Conservation (phyloP, 352 stramenopile genomes). For the Globisporangium canariense region DNA sequence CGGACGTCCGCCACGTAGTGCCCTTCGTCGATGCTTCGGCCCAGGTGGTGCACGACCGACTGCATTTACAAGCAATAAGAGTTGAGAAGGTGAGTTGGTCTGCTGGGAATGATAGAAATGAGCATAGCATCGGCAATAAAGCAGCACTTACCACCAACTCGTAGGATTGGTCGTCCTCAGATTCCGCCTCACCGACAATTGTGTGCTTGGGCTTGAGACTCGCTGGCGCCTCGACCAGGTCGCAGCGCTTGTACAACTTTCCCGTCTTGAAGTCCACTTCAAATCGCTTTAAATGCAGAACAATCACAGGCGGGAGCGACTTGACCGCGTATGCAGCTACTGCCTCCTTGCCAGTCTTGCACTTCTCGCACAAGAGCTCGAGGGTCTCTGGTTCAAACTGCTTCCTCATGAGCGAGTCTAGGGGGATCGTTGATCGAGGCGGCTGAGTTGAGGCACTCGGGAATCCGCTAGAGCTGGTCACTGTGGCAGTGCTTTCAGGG, state of each 20-base stretch:
- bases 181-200: conserved; percentile 29
- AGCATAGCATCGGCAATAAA: neutral
- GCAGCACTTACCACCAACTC: conserved; percentile 41
- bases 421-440: conserved; percentile 30
- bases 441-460: neutral
- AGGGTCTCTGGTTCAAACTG: conserved; percentile 79
- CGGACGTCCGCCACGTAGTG: conserved; percentile 85
- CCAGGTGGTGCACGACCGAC: conserved; percentile 83
- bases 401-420: conserved; percentile 64
- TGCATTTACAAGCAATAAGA: conserved; percentile 20
- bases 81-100: conserved; percentile 2
- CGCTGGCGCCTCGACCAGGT: conserved; percentile 63
- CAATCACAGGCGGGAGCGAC: conserved; percentile 61
- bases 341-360: conserved; percentile 62
- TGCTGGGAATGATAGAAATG: neutral
- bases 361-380: conserved; percentile 84
- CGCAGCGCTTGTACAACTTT: conserved; percentile 76
- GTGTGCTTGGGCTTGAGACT: conserved; percentile 34
- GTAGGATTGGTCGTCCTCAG: conserved; percentile 31
- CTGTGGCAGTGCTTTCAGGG: neutral
- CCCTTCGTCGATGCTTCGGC: conserved; percentile 72
- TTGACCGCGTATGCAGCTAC: conserved; percentile 60
- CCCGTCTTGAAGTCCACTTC: conserved; percentile 69
- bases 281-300: conserved; percentile 86
- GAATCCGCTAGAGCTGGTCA: neutral